Base-by-base conservation (phyloP, 2,329 filamentous ascomycete species). In the Phialophora chinensis region DNA sequence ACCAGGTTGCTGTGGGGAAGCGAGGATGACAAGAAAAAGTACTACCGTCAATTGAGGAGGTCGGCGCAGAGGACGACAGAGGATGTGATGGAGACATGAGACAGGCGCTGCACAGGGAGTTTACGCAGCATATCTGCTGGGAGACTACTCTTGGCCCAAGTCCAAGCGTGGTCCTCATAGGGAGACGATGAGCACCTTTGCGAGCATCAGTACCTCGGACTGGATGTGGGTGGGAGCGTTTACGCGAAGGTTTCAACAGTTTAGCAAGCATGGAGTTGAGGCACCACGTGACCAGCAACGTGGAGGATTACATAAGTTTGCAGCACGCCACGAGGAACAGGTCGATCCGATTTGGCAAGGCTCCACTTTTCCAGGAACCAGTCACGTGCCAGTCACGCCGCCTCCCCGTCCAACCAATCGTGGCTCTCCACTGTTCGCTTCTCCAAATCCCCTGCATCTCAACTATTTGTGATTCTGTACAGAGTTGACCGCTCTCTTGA, bases 1-100 rank as follows among this genome's bases (percentile, higher is more conserved):
- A 89, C 91, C 49, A 91, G 89, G 77, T 82, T 98, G 54, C 95
- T 90, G 75, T 99, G 95, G 94, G 93, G 93, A 2, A 84, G 84
- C 3, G 79, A 86, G 0, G 90, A 93, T 2, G 90, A 94, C 61
- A 91, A 91, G 75, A 97, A 93, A 79, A 80, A 87, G 71, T 98
- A 98, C 80, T 93, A 91, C 73, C 87, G 94, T 61, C 87, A 88
- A 68, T 83, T 98, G 68, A 60, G 71, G 56, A 65, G 72, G 49
- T 73, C 69, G 8, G 70, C 68, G 35, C 66, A 73, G 62, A 63
- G 63, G 23, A 68, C 62, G 8, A 65, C 62, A 8, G 69, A 71
- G 56, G 66, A 64, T 10, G 53, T n/a, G 6, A 61, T 53, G 29
- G 59, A 61, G 29, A 38, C 11, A 27, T 61, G 27, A 60, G n/a